Evolutionary conservation across 1,139 yeast species (phyloP).

Genomic region (Blastobotrys buckinghamii): DNA sequence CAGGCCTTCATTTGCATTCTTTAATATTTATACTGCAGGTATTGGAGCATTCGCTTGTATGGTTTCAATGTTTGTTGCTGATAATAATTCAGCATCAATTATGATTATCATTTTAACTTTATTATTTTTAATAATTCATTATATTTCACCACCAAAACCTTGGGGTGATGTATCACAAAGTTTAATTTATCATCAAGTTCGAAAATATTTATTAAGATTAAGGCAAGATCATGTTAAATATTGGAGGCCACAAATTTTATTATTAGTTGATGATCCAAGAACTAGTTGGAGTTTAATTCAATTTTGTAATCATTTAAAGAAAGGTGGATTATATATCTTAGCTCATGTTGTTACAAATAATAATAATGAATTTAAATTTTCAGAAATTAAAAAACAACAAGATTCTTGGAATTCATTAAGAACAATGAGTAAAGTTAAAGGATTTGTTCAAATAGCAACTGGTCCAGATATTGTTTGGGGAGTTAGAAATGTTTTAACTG

Average conservation of each 20-base stretch:
- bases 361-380: constrained; percentile 34
- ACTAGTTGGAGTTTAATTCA: constrained; percentile 86
- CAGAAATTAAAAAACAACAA: constrained; percentile 65
- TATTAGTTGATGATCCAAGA: constrained; percentile 85
- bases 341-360: constrained; percentile 76
- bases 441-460: constrained; percentile 86
- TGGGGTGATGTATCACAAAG: constrained; percentile 98
- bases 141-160: constrained; percentile 86
- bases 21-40: constrained; percentile 75
- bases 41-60: constrained; percentile 65
- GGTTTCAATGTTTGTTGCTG: constrained; percentile 89
- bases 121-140: constrained; percentile 74
- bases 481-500: constrained; percentile 83
- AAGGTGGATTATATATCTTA: constrained; percentile 85
- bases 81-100: constrained; percentile 77
- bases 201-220: constrained; percentile 76
- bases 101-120: constrained; percentile 61
- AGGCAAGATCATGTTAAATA: constrained; percentile 91
- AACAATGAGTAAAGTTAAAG: constrained; percentile 72
- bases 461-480: constrained; percentile 94
- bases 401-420: constrained; percentile 80
- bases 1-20: constrained; percentile 87
- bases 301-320: constrained; percentile 91
- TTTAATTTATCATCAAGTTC: constrained; percentile 88
- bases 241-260: constrained; percentile 92